Conservation (phyloP, 139 green algal species). For the Gonium pectorale region DNA sequence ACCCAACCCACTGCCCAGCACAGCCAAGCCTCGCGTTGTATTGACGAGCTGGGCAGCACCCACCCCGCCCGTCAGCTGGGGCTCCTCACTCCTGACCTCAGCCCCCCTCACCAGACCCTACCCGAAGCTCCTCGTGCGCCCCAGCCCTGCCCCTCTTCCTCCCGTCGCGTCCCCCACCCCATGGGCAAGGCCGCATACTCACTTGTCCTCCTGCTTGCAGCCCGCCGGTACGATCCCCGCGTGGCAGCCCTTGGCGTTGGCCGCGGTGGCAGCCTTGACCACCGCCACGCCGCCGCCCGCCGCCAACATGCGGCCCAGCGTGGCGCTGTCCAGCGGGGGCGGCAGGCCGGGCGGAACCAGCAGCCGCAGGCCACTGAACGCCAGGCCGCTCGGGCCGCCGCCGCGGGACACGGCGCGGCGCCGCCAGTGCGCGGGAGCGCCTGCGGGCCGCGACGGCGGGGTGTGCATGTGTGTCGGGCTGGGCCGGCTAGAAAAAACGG, state of each 20-base stretch:
- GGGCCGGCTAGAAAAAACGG: too few species aligned
- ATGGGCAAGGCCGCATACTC: too few species aligned
- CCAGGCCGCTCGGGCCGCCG: neutral
- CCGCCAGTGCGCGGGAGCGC: slow-evolving; percentile 39
- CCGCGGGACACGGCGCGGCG: neutral
- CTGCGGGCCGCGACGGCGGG: neutral
- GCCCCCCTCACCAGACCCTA: too few species aligned
- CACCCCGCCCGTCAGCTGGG: too few species aligned
- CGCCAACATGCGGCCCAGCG: slow-evolving; percentile 22
- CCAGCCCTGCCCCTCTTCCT: too few species aligned
- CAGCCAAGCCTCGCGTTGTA: too few species aligned
- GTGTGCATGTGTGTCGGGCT: neutral
- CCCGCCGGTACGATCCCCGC: neutral
- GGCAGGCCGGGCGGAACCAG: slow-evolving; percentile 2
- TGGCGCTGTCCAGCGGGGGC: slow-evolving; percentile 23
- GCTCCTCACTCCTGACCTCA: too few species aligned
- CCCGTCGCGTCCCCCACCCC: too few species aligned
- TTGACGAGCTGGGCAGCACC: too few species aligned
- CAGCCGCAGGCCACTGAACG: slow-evolving; percentile 23
- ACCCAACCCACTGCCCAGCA: too few species aligned
- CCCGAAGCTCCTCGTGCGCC: too few species aligned
- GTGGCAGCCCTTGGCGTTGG: neutral
- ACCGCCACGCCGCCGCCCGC: slow-evolving; percentile 32
- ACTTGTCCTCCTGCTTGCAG: slow-evolving; percentile 15
- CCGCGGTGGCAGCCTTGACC: neutral